Evolutionary conservation across 768 basidiomycete species (phyloP), one percentile per base, ranked within the genome.

Genomic region (Lactifluus echinatus): DNA sequence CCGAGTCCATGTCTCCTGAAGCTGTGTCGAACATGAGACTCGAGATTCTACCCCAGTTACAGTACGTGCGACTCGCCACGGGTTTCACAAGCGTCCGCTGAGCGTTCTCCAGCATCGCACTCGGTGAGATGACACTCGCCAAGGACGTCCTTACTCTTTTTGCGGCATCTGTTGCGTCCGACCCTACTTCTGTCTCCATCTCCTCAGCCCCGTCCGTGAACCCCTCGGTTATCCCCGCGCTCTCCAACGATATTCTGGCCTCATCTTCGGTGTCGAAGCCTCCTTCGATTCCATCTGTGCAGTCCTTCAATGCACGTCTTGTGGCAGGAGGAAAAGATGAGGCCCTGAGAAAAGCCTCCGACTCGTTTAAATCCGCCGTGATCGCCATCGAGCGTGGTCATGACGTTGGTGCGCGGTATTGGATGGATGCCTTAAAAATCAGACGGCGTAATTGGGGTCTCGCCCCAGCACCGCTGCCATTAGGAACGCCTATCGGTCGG

Each of bases 271-370:
- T 88, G 19, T 76, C 80, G 8, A 87, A 87, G 64, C 84, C 82
- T 31, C 63, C 72, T 28, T 55, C 66, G 2, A 64, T 69, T 17
- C 60, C 68, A 7, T 87, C 88, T 0, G 79, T 89, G 2, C 79
- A 83, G 53, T 79, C 84, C 2, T 87, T 89, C 68, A 81, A 89
- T 68, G 73, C 83, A 0, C 87, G 88, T 58, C 70, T 89, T 6
- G 75, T 79, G 6, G 77, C 89, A 45, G 89, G 90, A 0, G 83
- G 85, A 31, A 93, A 93, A 70, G 90, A 93, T 57, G 82, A 85
- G 66, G 81, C 88, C 0, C 70, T 93, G 33, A 73, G 90, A 62
- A 83, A 85, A 59, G 89, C 90, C 23, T 79, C 87, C 0, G 74
- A 76, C 53, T 71, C 90, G 1, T 86, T 91, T 61, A 87, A 82